phyloP scores from a whole-genome alignment of 2,329 filamentous ascomycete species.

The Penicillium griseofulvum region DNA sequence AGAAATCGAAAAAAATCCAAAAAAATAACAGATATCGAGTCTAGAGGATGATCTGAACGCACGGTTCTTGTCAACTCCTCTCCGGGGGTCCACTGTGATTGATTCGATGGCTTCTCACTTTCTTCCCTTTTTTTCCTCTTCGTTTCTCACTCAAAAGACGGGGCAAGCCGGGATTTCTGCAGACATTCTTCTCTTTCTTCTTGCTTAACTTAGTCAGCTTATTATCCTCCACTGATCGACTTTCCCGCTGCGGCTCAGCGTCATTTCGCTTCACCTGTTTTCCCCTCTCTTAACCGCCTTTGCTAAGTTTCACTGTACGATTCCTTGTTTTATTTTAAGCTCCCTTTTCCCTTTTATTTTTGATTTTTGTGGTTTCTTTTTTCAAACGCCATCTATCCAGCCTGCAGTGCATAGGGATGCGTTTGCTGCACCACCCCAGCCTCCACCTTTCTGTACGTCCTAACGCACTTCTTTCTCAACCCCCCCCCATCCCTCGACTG shows the following conservation, averaged over 20 bases:
- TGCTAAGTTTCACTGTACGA: slow-evolving; percentile 6
- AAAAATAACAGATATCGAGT: slow-evolving; percentile 5
- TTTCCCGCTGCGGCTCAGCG: slow-evolving; percentile 30
- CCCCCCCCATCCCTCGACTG: slow-evolving; percentile 9
- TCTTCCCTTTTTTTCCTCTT: slow-evolving; percentile 28
- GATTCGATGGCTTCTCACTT: slow-evolving; percentile 17
- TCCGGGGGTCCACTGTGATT: slow-evolving; percentile 12
- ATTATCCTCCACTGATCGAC: slow-evolving; percentile 25
- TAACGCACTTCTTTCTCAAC: slow-evolving; percentile 8
- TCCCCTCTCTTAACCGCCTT: slow-evolving; percentile 10
- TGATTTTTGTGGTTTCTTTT: slow-evolving; percentile 13
- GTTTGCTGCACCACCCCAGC: slow-evolving; percentile 28
- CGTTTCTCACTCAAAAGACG: slow-evolving; percentile 25
- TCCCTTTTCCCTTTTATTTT: slow-evolving; percentile 17
- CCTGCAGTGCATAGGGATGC: slow-evolving; percentile 23
- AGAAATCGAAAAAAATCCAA: too few species aligned
- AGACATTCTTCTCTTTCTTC: slow-evolving; percentile 14
- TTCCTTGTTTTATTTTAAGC: slow-evolving; percentile 6
- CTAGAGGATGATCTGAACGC: slow-evolving; percentile 14
- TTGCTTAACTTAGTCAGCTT: slow-evolving; percentile 25
- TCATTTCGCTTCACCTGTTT: slow-evolving; percentile 13
- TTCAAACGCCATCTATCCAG: slow-evolving; percentile 17
- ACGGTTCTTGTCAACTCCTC: slow-evolving; percentile 7
- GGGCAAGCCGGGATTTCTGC: slow-evolving; percentile 16
- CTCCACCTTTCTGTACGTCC: slow-evolving; percentile 17